These are phyloP conservation scores for Lyophyllum shimeji DNA, from an alignment of 768 basidiomycete species.

Conservation along the genomic window DNA sequence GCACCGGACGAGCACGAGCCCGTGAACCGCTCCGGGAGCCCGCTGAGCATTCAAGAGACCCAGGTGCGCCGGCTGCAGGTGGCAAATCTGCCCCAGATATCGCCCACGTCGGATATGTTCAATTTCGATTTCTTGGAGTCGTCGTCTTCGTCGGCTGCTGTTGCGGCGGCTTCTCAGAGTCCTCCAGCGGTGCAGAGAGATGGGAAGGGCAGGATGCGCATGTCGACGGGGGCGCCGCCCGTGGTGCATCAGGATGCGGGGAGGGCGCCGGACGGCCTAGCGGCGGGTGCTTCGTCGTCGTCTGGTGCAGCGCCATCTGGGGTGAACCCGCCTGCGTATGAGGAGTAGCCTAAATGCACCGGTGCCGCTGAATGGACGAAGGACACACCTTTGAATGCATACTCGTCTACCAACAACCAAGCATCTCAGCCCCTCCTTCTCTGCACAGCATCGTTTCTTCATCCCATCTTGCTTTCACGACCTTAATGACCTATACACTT, in stretches of 20 bases:
- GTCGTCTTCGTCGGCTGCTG: slow-evolving; percentile 15
- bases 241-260: slow-evolving; percentile 41
- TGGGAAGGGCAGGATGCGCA: slow-evolving; percentile 23
- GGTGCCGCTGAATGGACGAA: neutral
- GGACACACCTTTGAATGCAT: neutral
- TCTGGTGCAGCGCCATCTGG: slow-evolving; percentile 2
- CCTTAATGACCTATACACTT: neutral
- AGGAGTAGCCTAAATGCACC: neutral
- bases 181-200: slow-evolving; percentile 6
- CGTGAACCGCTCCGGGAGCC: slow-evolving; percentile 36
- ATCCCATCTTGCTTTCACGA: neutral
- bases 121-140: slow-evolving; percentile 5
- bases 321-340: slow-evolving; percentile 16
- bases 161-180: slow-evolving; percentile 10
- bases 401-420: neutral
- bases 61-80: slow-evolving; percentile 36
- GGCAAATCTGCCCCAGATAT: slow-evolving; percentile 29
- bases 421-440: neutral
- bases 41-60: slow-evolving; percentile 39
- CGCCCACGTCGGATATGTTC: slow-evolving; percentile 10
- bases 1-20: slow-evolving; percentile 13
- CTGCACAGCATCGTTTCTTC: neutral
- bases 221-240: slow-evolving; percentile 29
- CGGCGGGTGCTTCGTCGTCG: neutral
- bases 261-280: slow-evolving; percentile 24